Conservation (phyloP, 2,329 filamentous ascomycete genomes). For the Neodidymelliopsis sp. region DNA sequence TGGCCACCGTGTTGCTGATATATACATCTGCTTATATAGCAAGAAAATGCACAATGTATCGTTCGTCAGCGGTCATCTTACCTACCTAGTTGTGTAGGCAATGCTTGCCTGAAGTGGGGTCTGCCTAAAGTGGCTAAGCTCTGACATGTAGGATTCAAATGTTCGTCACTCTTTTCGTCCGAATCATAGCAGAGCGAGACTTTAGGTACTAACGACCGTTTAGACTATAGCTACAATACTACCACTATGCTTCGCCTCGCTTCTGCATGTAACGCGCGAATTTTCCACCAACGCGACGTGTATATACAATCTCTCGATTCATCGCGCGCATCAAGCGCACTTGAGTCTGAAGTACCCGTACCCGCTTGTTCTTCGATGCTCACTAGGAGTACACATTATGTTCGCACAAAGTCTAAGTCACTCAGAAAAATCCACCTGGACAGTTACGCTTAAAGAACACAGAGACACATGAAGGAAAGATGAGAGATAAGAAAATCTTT, state of each 20-base stretch:
- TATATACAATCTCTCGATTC: slow-evolving; percentile 9
- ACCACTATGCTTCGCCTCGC: too few species aligned
- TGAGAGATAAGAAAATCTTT: slow-evolving; percentile 17
- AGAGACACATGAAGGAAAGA: slow-evolving; percentile 17
- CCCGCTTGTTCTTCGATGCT: slow-evolving; percentile 4
- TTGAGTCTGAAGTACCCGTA: not conserved
- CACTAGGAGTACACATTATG: slow-evolving; percentile 23
- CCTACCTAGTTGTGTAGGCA: not conserved
- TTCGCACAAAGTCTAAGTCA: slow-evolving; percentile 7
- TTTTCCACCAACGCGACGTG: not conserved
- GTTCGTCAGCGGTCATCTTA: not conserved
- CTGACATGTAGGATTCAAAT: not conserved
- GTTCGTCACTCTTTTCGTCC: too few species aligned
- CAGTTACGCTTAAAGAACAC: slow-evolving; percentile 13
- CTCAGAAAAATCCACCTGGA: slow-evolving; percentile 5
- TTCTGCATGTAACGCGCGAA: not conserved
- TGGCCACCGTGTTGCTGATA: not conserved
- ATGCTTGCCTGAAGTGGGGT: not conserved
- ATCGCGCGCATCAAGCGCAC: slow-evolving; percentile 11
- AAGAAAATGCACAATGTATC: not conserved
- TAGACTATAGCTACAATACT: slow-evolving; percentile 11
- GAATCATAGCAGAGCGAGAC: not conserved
- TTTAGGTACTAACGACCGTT: slow-evolving; percentile 2
- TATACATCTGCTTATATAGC: not conserved
- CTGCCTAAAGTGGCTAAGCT: not conserved